phyloP scores from a whole-genome alignment of 2,329 filamentous ascomycete species.

The Penicillium vulpinum region DNA sequence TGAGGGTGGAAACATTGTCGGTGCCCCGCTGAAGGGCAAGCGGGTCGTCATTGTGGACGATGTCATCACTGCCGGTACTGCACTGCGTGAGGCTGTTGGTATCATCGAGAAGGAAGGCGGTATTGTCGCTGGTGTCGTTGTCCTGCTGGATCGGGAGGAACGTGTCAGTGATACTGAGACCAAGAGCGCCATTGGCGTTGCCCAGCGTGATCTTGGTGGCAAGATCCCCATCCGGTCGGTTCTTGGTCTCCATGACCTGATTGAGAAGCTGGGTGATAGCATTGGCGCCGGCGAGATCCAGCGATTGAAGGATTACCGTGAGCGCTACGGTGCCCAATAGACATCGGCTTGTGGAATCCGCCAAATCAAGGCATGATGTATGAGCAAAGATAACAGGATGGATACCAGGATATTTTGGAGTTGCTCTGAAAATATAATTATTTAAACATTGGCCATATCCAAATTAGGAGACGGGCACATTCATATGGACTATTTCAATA shows the following conservation, averaged over 20 bases:
- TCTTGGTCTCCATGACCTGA: constrained; percentile 70
- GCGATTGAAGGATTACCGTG: constrained; percentile 72
- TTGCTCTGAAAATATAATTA: constrained; percentile 6
- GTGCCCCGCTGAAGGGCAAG: constrained; percentile 80
- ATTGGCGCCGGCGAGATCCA: constrained; percentile 64
- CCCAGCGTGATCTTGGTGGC: constrained; percentile 72
- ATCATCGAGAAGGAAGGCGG: constrained; percentile 88
- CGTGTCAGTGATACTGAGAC: constrained; percentile 62
- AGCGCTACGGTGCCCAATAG: constrained; percentile 43
- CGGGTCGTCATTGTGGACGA: constrained; percentile 90
- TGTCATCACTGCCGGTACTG: constrained; percentile 93
- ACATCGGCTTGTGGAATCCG: background rate
- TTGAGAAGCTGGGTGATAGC: constrained; percentile 64
- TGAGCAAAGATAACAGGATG: constrained; percentile 22
- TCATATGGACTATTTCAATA: background rate
- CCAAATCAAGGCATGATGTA: constrained; percentile 21
- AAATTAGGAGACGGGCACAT: background rate
- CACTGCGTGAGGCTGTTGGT: constrained; percentile 85
- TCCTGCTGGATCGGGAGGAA: constrained; percentile 75
- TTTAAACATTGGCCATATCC: background rate
- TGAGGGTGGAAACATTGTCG: constrained; percentile 90
- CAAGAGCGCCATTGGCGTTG: constrained; percentile 81
- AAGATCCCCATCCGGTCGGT: constrained; percentile 78
- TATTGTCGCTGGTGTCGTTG: constrained; percentile 79
- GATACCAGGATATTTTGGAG: constrained; percentile 25